These are phyloP conservation scores for Trichoderma polysporum DNA, from an alignment of 2,329 filamentous ascomycete genomes.

Conservation along the genomic window DNA sequence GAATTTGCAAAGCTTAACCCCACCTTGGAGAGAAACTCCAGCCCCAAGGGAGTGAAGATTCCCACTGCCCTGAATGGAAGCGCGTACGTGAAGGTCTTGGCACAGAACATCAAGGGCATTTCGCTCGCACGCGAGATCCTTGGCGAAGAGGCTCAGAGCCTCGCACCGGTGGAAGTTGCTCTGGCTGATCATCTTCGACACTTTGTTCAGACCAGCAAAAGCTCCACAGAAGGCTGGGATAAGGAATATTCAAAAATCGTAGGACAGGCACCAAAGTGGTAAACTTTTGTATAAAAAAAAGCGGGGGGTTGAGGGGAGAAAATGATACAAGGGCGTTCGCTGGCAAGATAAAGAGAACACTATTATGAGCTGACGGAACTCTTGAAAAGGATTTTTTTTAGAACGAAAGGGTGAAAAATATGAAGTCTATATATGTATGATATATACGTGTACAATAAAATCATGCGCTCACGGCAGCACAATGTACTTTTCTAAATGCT, in stretches of 20 bases:
- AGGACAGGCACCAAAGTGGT: constrained; percentile 34
- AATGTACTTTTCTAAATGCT: constrained; percentile 89
- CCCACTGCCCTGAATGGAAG: constrained; percentile 27
- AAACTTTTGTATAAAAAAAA: background rate
- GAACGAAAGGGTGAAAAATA: background rate
- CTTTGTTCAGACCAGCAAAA: constrained; percentile 26
- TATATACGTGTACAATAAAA: constrained; percentile 30
- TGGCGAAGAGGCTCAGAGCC: constrained; percentile 28
- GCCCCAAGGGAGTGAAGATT: constrained; percentile 9
- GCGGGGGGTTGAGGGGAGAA: background rate
- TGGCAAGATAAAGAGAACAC: too few species aligned
- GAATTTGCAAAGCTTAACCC: constrained; percentile 32
- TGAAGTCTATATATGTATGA: constrained; percentile 29
- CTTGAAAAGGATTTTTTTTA: background rate
- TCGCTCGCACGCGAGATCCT: constrained; percentile 45
- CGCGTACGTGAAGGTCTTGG: constrained; percentile 31
- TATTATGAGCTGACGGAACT: background rate
- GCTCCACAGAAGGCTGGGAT: constrained; percentile 26
- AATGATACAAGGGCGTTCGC: background rate
- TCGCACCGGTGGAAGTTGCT: constrained; percentile 42
- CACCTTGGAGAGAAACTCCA: constrained; percentile 17
- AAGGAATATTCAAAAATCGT: constrained; percentile 30
- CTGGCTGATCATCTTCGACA: constrained; percentile 40
- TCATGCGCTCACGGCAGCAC: constrained; percentile 65
- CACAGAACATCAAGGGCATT: constrained; percentile 43